Base-by-base conservation (phyloP, 2,329 filamentous ascomycete genomes). In the Arthrobotrys sphaeroides region DNA sequence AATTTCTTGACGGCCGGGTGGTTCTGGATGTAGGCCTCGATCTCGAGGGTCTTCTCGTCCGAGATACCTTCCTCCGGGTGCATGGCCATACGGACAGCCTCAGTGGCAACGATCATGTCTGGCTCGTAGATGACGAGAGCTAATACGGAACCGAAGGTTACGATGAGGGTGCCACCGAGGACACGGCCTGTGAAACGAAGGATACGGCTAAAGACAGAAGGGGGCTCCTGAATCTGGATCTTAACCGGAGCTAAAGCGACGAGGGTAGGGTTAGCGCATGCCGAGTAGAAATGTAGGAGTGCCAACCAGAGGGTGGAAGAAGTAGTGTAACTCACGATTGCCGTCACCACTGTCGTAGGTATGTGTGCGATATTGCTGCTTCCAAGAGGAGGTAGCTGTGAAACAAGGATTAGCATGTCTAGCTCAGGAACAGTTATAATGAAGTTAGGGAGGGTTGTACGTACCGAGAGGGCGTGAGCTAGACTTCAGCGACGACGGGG, bases 1-100 rank as follows among this genome's bases (percentile, higher is more conserved):
- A 98, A 85, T 43, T 87, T 85, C n/a, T 85, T 82, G 3, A 90
- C 87, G n/a, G 96, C 82, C 0, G 92, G 90, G 83, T 95, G 93
- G 49, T 85, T 87, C 80, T 89, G 87, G 82, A 98, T 92, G 80
- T 88, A 87, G 6, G 88, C 85, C 78, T 97, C 90, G 79, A 96
- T 88, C 77, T 87, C 86, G 77, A 81, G 83, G 55, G 83, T 83
- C 43, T 81, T 79, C 9, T 86, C 86, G 81, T 88, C 87, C 31
- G 83, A 81, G 12, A 88, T 36, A n/a, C 66, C 72, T 31, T 69
- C 64, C 26, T 70, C 64, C 3, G 72, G 72, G 33, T 65, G 65
- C 9, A 59, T 69, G 6, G 72, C 64, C 70, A 70, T 70, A 22
- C 72, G 64, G 31, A 55, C 49, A 5, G 18, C 38, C 36, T 76